Conservation (phyloP, 202 grass and related monocot species). For the Cymbopogon flexuosus region DNA sequence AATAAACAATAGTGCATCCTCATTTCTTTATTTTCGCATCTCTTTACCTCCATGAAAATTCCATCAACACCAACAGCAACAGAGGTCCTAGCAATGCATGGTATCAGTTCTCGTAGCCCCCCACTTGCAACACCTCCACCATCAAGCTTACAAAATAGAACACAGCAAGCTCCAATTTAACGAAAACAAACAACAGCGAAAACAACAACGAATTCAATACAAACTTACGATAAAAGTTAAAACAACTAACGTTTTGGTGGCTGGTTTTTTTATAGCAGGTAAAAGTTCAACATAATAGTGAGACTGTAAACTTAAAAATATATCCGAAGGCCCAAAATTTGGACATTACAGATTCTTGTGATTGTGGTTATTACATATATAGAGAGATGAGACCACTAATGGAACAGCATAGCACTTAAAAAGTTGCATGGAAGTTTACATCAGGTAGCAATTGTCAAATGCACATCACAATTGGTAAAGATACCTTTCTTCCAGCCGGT, state of each 20-base stretch:
- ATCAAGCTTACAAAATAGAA: conserved; percentile 70
- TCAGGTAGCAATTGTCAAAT: background rate
- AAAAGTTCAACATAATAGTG: background rate
- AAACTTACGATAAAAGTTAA: background rate
- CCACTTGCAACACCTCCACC: conserved; percentile 94
- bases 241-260: background rate
- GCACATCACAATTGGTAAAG: background rate
- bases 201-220: background rate
- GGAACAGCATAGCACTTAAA: background rate
- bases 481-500: conserved; percentile 92
- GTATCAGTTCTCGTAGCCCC: conserved; percentile 83
- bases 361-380: background rate
- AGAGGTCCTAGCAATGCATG: conserved; percentile 85
- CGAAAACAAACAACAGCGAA: background rate
- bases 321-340: background rate
- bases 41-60: conserved; percentile 96
- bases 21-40: background rate
- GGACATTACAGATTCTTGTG: background rate
- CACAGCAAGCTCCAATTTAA: background rate
- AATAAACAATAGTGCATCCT: background rate
- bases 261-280: background rate
- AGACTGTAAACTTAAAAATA: background rate
- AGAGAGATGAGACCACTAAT: background rate
- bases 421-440: conserved; percentile 3
- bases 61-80: conserved; percentile 94